Evolutionary conservation across 179 eudicot genomes (phyloP), one percentile per base, ranked within the genome.

Genomic region (Amaranthus tricolor): DNA sequence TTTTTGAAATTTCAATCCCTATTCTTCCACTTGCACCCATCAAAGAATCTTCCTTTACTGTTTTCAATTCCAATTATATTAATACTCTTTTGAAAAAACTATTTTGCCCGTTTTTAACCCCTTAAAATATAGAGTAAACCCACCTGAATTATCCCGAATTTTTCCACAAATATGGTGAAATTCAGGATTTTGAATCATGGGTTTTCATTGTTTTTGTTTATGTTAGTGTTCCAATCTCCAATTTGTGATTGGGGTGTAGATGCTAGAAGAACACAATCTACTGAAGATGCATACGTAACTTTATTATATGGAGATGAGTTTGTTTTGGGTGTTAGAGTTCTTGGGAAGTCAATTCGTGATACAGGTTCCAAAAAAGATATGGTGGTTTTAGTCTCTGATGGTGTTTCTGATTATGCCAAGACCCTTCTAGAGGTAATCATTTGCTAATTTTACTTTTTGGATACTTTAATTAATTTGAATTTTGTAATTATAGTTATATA

Each of bases 271-370:
- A 73, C 76, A 24, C 81, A 70, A 79, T 78, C 85, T 12, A 82
- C 85, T 1, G 83, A 89, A 5, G 85, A 90, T 82, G 98, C 99
- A 15, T 95, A 95, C 74, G 99, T 95, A 48, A 95, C 99, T 13
- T 88, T 95, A 63, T 84, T 95, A 13, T 95, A 95, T 78, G 99
- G 97, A 9, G 99, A 95, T 84, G 98, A 95, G 80, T 91, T 95
- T 77, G 78, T 95, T 47, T 84, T 95, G 73, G 99, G 99, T 12
- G 97, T 91, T 68, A 84, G 99, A 74, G 99, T 93, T 53, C 77
- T 95, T 24, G 99, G 98, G n/a, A 93, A 91, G 75, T 95, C 99
- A 11, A 95, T 95, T 62, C 81, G 85, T 20, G 96, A 95, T 62
- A 87, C 91, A 0, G 89, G 93, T 54, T 89, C 99, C 4, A 79